These are phyloP conservation scores for Boletus rubroflammeus DNA, from an alignment of 768 basidiomycete genomes.

Conservation along the genomic window DNA sequence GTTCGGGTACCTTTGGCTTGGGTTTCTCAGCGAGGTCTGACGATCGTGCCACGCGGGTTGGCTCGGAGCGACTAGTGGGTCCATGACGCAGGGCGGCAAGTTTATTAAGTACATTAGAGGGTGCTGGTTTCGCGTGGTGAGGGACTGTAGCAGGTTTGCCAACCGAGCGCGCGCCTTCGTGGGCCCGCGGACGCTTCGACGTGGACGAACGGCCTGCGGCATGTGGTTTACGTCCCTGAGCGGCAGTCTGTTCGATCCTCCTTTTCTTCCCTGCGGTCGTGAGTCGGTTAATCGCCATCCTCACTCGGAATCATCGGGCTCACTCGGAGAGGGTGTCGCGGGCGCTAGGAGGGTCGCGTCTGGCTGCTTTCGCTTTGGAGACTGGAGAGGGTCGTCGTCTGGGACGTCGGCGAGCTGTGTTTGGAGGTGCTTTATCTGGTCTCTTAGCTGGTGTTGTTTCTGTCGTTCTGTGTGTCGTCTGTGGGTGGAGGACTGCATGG, in stretches of 20 bases:
- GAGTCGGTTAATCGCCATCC: not conserved
- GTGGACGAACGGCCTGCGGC: conserved; percentile 5
- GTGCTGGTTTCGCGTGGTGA: conserved; percentile 35
- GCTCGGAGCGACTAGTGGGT: conserved; percentile 16
- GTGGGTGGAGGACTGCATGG: conserved; percentile 57
- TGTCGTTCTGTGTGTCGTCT: conserved; percentile 37
- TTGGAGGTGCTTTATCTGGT: conserved; percentile 55
- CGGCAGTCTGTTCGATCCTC: conserved; percentile 36
- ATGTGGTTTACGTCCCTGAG: conserved; percentile 20
- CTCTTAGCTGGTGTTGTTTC: conserved; percentile 47
- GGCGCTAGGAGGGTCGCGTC: conserved; percentile 42
- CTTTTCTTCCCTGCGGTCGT: conserved; percentile 38
- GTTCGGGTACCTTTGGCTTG: conserved; percentile 10
- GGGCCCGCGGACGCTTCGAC: conserved; percentile 14
- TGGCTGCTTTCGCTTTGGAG: conserved; percentile 48
- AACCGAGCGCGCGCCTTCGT: conserved; percentile 9
- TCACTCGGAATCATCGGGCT: conserved; percentile 17
- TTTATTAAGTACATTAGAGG: conserved; percentile 52
- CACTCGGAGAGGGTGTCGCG: conserved; percentile 66
- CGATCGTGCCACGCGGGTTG: conserved; percentile 29
- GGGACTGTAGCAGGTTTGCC: not conserved
- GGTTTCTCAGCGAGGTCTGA: conserved; percentile 21
- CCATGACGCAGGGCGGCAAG: conserved; percentile 38
- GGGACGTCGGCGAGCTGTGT: conserved; percentile 47
- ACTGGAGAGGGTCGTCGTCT: conserved; percentile 21